Evolutionary conservation across 208 protist species (phyloP).

Genomic region (Herpetomonas tarakana): DNA sequence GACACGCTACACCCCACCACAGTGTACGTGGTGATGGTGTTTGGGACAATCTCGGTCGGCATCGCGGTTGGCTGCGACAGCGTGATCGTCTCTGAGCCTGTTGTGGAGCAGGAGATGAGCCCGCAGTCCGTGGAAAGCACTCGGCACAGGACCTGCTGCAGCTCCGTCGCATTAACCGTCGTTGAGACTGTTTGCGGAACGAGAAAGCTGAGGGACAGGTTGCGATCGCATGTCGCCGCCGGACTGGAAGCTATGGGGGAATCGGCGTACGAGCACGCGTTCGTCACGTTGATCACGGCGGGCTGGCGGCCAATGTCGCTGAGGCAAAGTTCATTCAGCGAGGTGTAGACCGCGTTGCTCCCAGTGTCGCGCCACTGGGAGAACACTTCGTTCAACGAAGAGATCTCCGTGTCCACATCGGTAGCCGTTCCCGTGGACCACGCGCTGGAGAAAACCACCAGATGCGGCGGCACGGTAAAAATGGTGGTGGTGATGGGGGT

Average conservation of each 20-base stretch:
- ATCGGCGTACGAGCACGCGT: conserved; percentile 30
- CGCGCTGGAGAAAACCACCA: conserved; percentile 26
- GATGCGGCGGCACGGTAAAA: conserved; percentile 21
- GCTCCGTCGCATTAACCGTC: neutral
- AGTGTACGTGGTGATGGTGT: conserved; percentile 14
- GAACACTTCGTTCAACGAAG: conserved; percentile 26
- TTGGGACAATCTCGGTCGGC: neutral
- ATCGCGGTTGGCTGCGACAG: neutral
- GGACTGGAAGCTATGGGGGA: conserved; percentile 4
- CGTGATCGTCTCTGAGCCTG: conserved; percentile 9
- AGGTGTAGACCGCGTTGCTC: conserved; percentile 8
- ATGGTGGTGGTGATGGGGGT: conserved; percentile 10
- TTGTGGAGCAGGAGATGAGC: conserved; percentile 18
- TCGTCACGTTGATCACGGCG: conserved; percentile 23
- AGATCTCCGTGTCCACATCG: conserved; percentile 11
- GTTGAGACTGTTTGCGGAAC: neutral
- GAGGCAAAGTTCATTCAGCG: conserved; percentile 36
- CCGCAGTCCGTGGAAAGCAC: conserved; percentile 31
- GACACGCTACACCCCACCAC: conserved; percentile 12
- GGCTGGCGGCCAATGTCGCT: conserved; percentile 39
- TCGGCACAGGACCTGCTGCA: conserved; percentile 25
- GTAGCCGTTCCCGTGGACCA: conserved; percentile 29
- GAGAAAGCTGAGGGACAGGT: conserved; percentile 15
- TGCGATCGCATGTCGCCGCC: conserved; percentile 12
- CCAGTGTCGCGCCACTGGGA: conserved; percentile 8